Percentiles rank a stretch among this genome's conserved stretches.
Evolutionary conservation across 2,329 filamentous ascomycete species (phyloP).

Genomic region (Celoporthe dispersa): DNA sequence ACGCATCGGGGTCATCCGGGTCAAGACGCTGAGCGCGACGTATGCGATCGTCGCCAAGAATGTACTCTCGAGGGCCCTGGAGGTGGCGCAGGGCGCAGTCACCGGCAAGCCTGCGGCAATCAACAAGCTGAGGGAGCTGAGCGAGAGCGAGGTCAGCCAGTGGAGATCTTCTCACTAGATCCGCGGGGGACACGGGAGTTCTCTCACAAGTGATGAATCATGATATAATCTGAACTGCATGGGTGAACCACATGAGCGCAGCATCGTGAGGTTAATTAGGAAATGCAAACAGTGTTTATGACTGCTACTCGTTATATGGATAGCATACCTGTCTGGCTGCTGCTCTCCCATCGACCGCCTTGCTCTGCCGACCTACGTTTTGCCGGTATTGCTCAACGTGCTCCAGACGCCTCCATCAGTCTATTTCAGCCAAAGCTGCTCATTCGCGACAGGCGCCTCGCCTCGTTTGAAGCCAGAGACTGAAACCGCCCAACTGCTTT

Average conservation of each 20-base stretch:
- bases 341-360: background rate
- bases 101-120: slow-evolving; percentile 73
- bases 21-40: slow-evolving; percentile 73
- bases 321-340: background rate
- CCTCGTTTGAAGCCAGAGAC: background rate
- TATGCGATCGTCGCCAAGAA: slow-evolving; percentile 71
- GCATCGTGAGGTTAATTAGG: background rate
- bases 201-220: background rate
- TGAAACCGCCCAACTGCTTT: background rate
- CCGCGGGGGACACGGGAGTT: background rate
- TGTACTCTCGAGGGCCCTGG: slow-evolving; percentile 65
- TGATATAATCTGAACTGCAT: background rate
- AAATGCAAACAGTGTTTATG: background rate
- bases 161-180: slow-evolving; percentile 53
- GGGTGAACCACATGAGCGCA: background rate
- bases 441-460: no score
- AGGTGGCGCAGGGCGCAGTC: slow-evolving; percentile 76
- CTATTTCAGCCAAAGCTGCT: background rate
- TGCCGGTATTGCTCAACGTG: background rate
- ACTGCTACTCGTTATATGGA: background rate
- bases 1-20: slow-evolving; percentile 78
- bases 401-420: background rate
- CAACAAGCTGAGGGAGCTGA: slow-evolving; percentile 78
- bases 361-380: background rate
- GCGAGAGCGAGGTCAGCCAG: slow-evolving; percentile 65